Base-by-base conservation (phyloP, 306 rosid genomes). In the Alnus glutinosa region DNA sequence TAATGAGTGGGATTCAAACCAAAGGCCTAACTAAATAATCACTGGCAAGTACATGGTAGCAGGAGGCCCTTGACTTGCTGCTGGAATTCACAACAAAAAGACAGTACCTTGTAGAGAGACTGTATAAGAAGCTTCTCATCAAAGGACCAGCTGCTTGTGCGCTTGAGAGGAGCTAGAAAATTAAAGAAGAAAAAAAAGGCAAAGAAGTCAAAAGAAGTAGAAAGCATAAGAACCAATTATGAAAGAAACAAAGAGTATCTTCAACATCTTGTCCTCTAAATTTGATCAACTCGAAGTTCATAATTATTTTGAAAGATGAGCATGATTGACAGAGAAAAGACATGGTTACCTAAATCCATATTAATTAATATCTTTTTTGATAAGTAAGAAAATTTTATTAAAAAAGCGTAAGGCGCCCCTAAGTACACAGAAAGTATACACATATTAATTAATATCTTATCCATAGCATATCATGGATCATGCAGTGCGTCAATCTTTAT, bases 91-190 rank as follows among this genome's bases (percentile, higher is more conserved):
- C 64, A 46, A 70, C 32, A 23, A 62, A 46, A 16, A n/a, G 73
- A 61, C 47, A 62, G 75, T 88, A 93, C 99, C 93, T 88, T 93
- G 84, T 91, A 91, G 50, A 96, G 92, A 73, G 96, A 79, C 67
- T 90, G 99, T 75, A 93, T 85, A 61, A 96, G 89, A 79, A 96
- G 92, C 79, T 81, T 93, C 84, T 96, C 99, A 9, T 96, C 97
- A 58, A 96, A 93, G 52, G 96, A 87, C 99, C 97, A 96, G 85
- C 98, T 93, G 85, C 84, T 85, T 61, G 87, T 82, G 85, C 88
- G 97, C 87, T 83, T 95, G 78, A 86, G 86, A 78, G 91, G 80
- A 77, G 81, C 97, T 96, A 77, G 68, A 83, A 18, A 70, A 67
- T 76, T 66, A 73, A 46, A 80, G 57, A 70, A 23, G 54, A 37